A percentile compares a stretch with the other conserved stretches of the same genome.
phyloP scores from a whole-genome alignment of 2,329 filamentous ascomycete species.

The Blumeria hordei region DNA sequence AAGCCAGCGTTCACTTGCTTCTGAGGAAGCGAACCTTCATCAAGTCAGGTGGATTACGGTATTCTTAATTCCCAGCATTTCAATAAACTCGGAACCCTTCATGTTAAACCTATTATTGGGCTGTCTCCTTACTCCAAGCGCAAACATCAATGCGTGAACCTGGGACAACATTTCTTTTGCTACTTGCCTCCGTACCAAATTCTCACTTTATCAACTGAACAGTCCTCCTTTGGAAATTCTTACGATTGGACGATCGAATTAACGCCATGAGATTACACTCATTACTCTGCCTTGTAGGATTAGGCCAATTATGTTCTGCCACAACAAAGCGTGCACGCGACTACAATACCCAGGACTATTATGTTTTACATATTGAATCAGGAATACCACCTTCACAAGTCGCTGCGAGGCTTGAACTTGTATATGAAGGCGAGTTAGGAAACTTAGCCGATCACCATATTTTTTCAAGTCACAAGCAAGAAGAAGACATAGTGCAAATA shows the following conservation, averaged over 20 bases:
- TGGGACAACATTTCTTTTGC: conserved; percentile 2
- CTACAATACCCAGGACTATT: conserved; percentile 70
- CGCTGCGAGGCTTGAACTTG: conserved; percentile 47
- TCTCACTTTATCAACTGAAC: neutral
- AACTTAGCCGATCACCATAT: conserved; percentile 62
- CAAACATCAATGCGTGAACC: conserved; percentile 8
- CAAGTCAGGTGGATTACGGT: too few species aligned
- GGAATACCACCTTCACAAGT: conserved; percentile 41
- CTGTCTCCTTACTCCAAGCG: neutral
- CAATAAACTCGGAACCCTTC: too few species aligned
- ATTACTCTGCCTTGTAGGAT: conserved; percentile 28
- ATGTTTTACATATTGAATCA: conserved; percentile 62
- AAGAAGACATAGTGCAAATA: conserved; percentile 31
- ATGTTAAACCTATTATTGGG: too few species aligned
- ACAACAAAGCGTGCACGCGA: conserved; percentile 32
- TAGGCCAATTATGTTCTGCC: conserved; percentile 18
- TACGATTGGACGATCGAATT: neutral
- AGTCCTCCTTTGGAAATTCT: neutral
- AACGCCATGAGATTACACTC: conserved; percentile 17
- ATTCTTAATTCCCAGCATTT: too few species aligned
- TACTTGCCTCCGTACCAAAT: neutral
- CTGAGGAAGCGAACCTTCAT: too few species aligned
- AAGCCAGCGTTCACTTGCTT: too few species aligned
- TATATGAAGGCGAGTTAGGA: conserved; percentile 60
- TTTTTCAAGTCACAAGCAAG: conserved; percentile 46